A percentile compares a stretch with the other conserved stretches of the same genome.
Evolutionary conservation across 306 rosid species (phyloP).

Genomic region (Psophocarpus tetragonolobus): DNA sequence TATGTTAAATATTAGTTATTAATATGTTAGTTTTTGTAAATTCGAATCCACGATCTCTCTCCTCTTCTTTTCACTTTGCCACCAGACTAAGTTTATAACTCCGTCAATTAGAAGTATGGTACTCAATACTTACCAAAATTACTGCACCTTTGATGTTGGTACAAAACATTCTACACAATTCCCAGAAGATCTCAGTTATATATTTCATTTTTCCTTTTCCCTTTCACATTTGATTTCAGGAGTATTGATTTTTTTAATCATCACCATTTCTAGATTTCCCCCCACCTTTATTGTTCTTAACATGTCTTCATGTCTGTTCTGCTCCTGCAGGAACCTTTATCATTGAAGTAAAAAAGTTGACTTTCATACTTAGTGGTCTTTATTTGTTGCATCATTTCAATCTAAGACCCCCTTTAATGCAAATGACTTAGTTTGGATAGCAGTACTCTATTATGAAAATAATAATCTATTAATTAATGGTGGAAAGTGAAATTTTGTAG

Average conservation of each 20-base stretch:
- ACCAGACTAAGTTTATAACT: no score
- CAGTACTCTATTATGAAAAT: neutral
- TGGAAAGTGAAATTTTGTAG: neutral
- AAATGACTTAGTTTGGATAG: neutral
- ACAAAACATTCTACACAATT: neutral
- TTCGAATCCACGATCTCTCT: no score
- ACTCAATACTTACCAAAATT: neutral
- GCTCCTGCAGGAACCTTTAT: neutral
- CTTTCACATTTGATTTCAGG: neutral
- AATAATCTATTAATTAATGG: neutral
- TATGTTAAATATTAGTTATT: no score
- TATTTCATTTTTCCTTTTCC: neutral
- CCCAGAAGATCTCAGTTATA: neutral
- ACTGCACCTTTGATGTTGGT: neutral
- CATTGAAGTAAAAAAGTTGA: neutral
- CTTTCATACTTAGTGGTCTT: neutral
- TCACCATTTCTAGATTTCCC: neutral
- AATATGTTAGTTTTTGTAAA: no score
- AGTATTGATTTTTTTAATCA: neutral
- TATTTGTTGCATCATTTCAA: no score
- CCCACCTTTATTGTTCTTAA: neutral
- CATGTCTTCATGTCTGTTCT: neutral
- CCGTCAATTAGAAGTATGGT: conserved; percentile 3
- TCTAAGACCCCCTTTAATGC: neutral
- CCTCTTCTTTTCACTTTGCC: no score